Percentiles rank a stretch among this genome's conserved stretches.
Conservation (phyloP, 352 stramenopile genomes). For the Phytophthora megakarya region DNA sequence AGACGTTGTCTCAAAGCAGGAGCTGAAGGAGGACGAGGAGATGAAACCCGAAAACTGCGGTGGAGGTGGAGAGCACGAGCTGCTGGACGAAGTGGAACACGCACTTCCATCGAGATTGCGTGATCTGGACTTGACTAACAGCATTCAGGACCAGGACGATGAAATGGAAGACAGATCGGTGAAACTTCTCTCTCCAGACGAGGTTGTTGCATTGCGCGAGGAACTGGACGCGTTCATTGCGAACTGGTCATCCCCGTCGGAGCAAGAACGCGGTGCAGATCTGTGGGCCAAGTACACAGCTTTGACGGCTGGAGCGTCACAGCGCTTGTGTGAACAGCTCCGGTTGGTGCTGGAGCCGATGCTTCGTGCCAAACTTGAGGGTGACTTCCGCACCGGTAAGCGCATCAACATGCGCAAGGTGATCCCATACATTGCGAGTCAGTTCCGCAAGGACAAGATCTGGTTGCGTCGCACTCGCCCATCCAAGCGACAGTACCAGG, state of each 20-base stretch:
- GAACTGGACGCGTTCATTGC: slow-evolving; percentile 83
- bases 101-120: slow-evolving; percentile 37
- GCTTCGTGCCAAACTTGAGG: slow-evolving; percentile 96
- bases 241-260: slow-evolving; percentile 55
- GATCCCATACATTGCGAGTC: slow-evolving; percentile 99
- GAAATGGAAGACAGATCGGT: slow-evolving; percentile 35
- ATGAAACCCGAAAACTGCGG: slow-evolving; percentile 34
- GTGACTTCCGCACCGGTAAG: slow-evolving; percentile 99
- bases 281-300: slow-evolving; percentile 94
- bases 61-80: slow-evolving; percentile 29
- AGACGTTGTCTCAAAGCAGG: slow-evolving; percentile 32
- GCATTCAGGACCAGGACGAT: slow-evolving; percentile 38
- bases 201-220: slow-evolving; percentile 75
- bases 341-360: slow-evolving; percentile 98
- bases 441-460: slow-evolving; percentile 99
- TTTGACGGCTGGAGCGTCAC: slow-evolving; percentile 91
- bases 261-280: slow-evolving; percentile 59
- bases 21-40: slow-evolving; percentile 27
- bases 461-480: slow-evolving; percentile 99
- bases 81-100: slow-evolving; percentile 44
- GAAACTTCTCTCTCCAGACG: slow-evolving; percentile 60
- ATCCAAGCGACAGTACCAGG: slow-evolving; percentile 98
- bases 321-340: slow-evolving; percentile 98
- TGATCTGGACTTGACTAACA: slow-evolving; percentile 45
- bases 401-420: slow-evolving; percentile 99